Conservation (phyloP, 2,329 filamentous ascomycete species). For the Ilyonectria sp. region DNA sequence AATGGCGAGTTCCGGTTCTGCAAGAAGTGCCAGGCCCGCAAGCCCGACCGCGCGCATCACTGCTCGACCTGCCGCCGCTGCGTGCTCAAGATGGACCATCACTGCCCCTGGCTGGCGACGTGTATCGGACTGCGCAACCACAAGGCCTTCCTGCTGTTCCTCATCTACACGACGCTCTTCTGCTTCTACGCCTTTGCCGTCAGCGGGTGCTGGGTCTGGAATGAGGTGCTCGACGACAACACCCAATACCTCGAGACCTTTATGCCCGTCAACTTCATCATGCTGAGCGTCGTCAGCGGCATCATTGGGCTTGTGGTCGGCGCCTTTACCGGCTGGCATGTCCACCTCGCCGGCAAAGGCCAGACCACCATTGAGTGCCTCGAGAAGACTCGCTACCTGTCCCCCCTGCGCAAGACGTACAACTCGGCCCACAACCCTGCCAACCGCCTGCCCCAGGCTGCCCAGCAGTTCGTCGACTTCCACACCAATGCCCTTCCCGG, state of each 20-base stretch:
- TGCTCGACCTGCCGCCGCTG: constrained; percentile 95
- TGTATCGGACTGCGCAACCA: constrained; percentile 96
- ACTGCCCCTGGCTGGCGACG: constrained; percentile 97
- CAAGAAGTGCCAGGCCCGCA: constrained; percentile 96
- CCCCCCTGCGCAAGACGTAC: constrained; percentile 79
- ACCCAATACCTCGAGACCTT: constrained; percentile 81
- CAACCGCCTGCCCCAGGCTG: constrained; percentile 66
- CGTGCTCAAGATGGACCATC: constrained; percentile 99
- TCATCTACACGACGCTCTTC: constrained; percentile 90
- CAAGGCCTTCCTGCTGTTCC: constrained; percentile 93
- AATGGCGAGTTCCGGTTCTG: constrained; percentile 91
- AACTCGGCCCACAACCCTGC: constrained; percentile 71
- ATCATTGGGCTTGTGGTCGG: constrained; percentile 92
- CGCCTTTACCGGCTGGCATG: constrained; percentile 93
- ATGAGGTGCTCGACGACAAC: constrained; percentile 80
- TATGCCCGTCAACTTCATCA: constrained; percentile 91
- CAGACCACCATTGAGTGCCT: constrained; percentile 97
- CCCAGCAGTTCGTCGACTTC: constrained; percentile 83
- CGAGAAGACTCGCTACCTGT: constrained; percentile 95
- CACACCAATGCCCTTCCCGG: constrained; percentile 87
- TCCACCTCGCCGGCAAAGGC: constrained; percentile 82
- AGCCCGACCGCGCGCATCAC: constrained; percentile 96
- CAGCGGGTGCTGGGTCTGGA: constrained; percentile 86
- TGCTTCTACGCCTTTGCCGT: constrained; percentile 86
- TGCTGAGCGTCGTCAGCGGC: constrained; percentile 87